A percentile compares a stretch with the other conserved stretches of the same genome.
Evolutionary conservation across 2,329 filamentous ascomycete species (phyloP).

Genomic region (Stagonosporopsis chrysanthemi): DNA sequence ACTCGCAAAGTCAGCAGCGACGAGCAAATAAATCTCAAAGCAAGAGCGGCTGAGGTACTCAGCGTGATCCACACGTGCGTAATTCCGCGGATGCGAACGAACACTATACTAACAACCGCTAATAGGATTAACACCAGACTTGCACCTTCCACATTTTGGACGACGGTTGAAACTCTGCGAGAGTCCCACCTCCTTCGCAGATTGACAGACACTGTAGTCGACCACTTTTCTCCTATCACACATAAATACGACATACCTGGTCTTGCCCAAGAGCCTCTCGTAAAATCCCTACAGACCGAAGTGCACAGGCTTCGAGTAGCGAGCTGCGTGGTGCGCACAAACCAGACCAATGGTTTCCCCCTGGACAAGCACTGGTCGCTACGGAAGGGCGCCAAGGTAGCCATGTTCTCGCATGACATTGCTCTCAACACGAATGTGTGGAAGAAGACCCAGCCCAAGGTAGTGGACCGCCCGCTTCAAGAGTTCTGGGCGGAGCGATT

Average conservation of each 20-base stretch:
- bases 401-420: constrained; percentile 36
- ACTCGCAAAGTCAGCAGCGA: constrained; percentile 13
- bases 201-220: constrained; percentile 21
- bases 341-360: constrained; percentile 18
- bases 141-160: constrained; percentile 36
- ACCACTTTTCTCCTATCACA: constrained; percentile 17
- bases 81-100: not conserved
- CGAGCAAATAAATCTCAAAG: constrained; percentile 18
- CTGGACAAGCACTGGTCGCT: constrained; percentile 35
- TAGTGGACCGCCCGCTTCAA: constrained; percentile 29
- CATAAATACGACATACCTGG: constrained; percentile 26
- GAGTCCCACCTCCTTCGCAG: constrained; percentile 28
- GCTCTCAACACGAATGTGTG: constrained; percentile 34
- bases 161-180: constrained; percentile 32
- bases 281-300: constrained; percentile 39
- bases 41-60: constrained; percentile 32
- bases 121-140: constrained; percentile 26
- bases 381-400: constrained; percentile 23
- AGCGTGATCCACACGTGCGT: constrained; percentile 37
- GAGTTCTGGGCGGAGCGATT: constrained; percentile 43
- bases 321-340: constrained; percentile 20
- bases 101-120: not conserved
- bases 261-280: constrained; percentile 26
- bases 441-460: constrained; percentile 28
- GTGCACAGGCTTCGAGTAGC: constrained; percentile 32